These are phyloP conservation scores for Alternaria gaisen DNA, from an alignment of 2,329 filamentous ascomycete genomes.

Conservation along the genomic window DNA sequence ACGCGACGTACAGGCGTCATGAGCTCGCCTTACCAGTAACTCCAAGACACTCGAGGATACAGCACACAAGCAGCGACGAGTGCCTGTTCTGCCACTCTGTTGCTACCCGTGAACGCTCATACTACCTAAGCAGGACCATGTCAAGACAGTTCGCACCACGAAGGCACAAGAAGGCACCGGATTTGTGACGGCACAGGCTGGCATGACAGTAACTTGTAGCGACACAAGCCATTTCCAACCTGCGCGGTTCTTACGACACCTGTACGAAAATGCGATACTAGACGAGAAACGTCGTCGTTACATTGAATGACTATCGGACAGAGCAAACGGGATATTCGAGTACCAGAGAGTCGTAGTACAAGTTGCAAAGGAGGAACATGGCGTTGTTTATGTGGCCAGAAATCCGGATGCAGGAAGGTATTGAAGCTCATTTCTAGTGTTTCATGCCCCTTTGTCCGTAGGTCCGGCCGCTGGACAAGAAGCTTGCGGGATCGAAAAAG, in stretches of 20 bases:
- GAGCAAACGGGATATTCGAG: background rate
- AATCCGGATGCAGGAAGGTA: no score
- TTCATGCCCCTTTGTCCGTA: no score
- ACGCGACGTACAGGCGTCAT: background rate
- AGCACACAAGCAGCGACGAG: background rate
- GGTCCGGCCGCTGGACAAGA: no score
- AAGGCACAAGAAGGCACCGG: background rate
- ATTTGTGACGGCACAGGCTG: background rate
- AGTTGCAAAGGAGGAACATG: background rate
- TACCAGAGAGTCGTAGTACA: background rate
- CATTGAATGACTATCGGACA: background rate
- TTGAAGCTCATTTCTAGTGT: no score
- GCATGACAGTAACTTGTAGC: background rate
- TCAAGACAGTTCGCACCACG: background rate
- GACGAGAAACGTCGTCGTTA: background rate
- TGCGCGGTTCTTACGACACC: background rate
- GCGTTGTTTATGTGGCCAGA: no score
- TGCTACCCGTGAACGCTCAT: background rate
- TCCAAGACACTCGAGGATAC: background rate
- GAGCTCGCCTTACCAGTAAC: background rate
- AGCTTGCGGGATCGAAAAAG: no score
- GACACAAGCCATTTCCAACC: no score
- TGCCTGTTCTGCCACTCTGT: background rate
- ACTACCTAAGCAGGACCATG: background rate
- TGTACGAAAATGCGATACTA: background rate